Conservation (phyloP, 2,329 filamentous ascomycete species). For the Exophiala dermatitidis region DNA sequence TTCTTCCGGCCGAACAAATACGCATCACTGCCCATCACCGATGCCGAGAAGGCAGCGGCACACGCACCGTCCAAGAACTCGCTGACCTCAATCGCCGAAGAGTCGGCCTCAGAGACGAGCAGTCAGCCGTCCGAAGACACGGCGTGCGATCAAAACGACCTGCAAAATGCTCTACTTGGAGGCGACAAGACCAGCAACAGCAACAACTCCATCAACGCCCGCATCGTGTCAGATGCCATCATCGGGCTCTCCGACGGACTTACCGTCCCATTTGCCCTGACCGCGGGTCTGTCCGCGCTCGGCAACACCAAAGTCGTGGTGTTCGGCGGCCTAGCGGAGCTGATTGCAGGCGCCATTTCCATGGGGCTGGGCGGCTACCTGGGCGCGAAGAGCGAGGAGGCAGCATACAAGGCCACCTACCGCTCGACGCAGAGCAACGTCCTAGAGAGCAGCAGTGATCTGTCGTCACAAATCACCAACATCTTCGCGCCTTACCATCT, state of each 20-base stretch:
- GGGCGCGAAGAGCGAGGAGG: conserved; percentile 48
- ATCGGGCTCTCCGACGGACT: conserved; percentile 72
- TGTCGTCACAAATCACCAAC: conserved; percentile 14
- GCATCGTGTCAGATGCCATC: conserved; percentile 50
- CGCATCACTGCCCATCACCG: conserved; percentile 1
- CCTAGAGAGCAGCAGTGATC: conserved; percentile 9
- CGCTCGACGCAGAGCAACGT: conserved; percentile 12
- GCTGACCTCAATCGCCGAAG: not conserved
- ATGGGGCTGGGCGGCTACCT: conserved; percentile 73
- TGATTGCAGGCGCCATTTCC: conserved; percentile 67
- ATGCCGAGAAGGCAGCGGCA: conserved; percentile 12
- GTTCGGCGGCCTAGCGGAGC: conserved; percentile 65
- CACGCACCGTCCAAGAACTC: not conserved
- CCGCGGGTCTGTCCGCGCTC: conserved; percentile 58
- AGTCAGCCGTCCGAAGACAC: conserved; percentile 15
- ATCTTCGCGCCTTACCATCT: conserved; percentile 19
- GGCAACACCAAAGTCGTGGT: conserved; percentile 61
- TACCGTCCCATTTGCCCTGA: conserved; percentile 72
- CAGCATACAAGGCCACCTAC: conserved; percentile 16
- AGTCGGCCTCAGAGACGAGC: conserved; percentile 12
- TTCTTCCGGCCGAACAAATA: conserved; percentile 9
- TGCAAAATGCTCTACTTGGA: not conserved
- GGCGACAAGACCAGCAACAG: not conserved
- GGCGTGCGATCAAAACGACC: not conserved
- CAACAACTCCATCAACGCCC: conserved; percentile 8